Evolutionary conservation across 148 eudicot genomes (phyloP).

Genomic region (Spergularia bocconei): DNA sequence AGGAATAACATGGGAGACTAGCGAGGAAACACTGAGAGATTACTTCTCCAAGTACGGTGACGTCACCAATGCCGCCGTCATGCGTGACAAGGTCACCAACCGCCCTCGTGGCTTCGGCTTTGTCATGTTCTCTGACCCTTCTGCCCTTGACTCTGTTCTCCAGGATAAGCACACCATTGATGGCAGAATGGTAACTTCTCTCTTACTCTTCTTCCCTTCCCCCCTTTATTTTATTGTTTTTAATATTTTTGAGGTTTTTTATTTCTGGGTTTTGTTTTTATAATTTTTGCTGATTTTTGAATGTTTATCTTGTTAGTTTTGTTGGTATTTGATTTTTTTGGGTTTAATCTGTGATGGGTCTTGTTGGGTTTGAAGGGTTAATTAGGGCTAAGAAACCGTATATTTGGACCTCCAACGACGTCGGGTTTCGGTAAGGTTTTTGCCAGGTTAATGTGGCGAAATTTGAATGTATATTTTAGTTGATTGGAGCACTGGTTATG

Average conservation of each 20-base stretch:
- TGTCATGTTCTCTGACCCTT: slow-evolving; percentile 67
- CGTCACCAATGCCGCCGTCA: slow-evolving; percentile 54
- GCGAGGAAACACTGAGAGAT: slow-evolving; percentile 58
- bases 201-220: neutral
- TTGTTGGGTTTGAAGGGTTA: too few relatives aligned
- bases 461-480: too few relatives aligned
- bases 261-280: neutral
- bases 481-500: too few relatives aligned
- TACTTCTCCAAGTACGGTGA: slow-evolving; percentile 63
- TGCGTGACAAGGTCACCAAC: slow-evolving; percentile 61
- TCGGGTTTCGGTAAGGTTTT: too few relatives aligned
- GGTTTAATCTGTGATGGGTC: too few relatives aligned
- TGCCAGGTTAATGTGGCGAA: too few relatives aligned
- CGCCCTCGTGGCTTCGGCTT: slow-evolving; percentile 77
- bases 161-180: slow-evolving; percentile 65
- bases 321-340: too few relatives aligned
- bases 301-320: too few relatives aligned
- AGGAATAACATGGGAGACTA: slow-evolving; percentile 78
- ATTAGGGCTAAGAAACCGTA: too few relatives aligned
- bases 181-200: slow-evolving; percentile 53
- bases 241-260: neutral
- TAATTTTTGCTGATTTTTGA: too few relatives aligned
- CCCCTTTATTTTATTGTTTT: neutral
- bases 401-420: too few relatives aligned
- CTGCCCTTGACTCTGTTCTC: slow-evolving; percentile 55